Evolutionary conservation across 2,329 filamentous ascomycete species (phyloP), one percentile per base, ranked within the genome.

Genomic region (Colletotrichum eleusines): DNA sequence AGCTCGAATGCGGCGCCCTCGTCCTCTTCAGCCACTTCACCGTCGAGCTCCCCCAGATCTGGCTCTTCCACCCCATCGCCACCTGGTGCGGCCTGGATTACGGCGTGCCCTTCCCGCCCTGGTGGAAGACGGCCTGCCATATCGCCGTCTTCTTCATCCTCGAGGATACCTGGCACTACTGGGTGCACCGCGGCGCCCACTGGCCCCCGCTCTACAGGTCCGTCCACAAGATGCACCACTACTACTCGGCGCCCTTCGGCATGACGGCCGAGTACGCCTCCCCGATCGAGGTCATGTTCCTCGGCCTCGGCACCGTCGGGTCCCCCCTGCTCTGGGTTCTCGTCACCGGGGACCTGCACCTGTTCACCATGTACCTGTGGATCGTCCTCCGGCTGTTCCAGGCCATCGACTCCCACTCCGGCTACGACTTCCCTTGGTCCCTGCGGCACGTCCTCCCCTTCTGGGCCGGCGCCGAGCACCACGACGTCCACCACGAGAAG

Each of bases 101-200:
- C 74, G 89, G 90, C 72, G 93, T 97, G 60, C 96, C 95, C 11
- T 99, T 99, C 86, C 96, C 96, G 38, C 85, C 92, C 18, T 77
- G 91, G 75, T 92, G 88, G 84, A 98, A 91, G 78, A 98, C 98
- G 87, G 92, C 91, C 74, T 90, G 93, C 80, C 96, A 99, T 78
- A 95, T 99, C 76, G 89, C 91, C 72, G 87, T 98, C 80, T 97
- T 98, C 87, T 99, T 99, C 84, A 88, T 98, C 68, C 84, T 98
- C 77, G 96, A 99, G 83, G 96, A 99, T 82, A 86, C 95, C 74
- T 99, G 96, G 96, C 96, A 99, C 84, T 99, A 99, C 88, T 98
- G 95, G 91, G 90, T 90, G 75, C 96, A 99, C 85, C 94, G 96
- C 76, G 89, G 89, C 55, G 90, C 99, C 83, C 96, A 99, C 87